Percentiles rank a stretch among this genome's conserved stretches.
Evolutionary conservation across 2,329 filamentous ascomycete species (phyloP).

Genomic region (Chaetomium olivaceum): DNA sequence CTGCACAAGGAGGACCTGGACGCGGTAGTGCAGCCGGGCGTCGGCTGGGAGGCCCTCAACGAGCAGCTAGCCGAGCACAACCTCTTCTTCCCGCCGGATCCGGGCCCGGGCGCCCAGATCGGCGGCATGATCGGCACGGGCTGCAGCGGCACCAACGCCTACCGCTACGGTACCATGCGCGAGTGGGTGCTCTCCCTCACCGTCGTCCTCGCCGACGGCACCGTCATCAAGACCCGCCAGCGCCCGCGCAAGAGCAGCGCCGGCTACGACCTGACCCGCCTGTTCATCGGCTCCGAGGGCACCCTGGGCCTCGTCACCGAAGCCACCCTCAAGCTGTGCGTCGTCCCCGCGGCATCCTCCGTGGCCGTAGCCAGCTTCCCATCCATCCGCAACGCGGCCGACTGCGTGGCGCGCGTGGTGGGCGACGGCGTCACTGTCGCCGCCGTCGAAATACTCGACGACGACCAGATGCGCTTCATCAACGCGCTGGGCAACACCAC

Average conservation of each 20-base stretch:
- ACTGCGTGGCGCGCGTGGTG: slow-evolving; percentile 79
- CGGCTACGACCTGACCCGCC: slow-evolving; percentile 85
- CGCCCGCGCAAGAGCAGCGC: slow-evolving; percentile 86
- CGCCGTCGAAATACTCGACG: slow-evolving; percentile 90
- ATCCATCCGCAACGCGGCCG: slow-evolving; percentile 67
- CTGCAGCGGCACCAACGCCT: slow-evolving; percentile 80
- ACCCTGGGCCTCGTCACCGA: slow-evolving; percentile 90
- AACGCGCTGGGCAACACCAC: slow-evolving; percentile 66
- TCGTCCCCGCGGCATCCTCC: slow-evolving; percentile 74
- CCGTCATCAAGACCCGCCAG: slow-evolving; percentile 84
- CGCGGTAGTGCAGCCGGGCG: slow-evolving; percentile 74
- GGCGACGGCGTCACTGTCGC: slow-evolving; percentile 79
- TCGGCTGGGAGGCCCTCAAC: slow-evolving; percentile 86
- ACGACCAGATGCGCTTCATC: slow-evolving; percentile 79
- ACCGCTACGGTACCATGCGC: slow-evolving; percentile 91
- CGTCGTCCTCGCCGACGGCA: slow-evolving; percentile 86
- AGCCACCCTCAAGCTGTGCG: slow-evolving; percentile 82
- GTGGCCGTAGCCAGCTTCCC: slow-evolving; percentile 71
- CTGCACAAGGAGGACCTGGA: slow-evolving; percentile 78
- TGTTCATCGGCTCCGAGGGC: slow-evolving; percentile 89
- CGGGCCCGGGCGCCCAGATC: slow-evolving; percentile 88
- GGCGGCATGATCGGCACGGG: slow-evolving; percentile 82
- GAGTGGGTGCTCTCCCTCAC: slow-evolving; percentile 89
- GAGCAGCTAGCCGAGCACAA: slow-evolving; percentile 71
- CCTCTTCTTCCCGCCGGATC: slow-evolving; percentile 90